Evolutionary conservation across 2,329 filamentous ascomycete species (phyloP).

Genomic region (Colletotrichum tamarilloi): DNA sequence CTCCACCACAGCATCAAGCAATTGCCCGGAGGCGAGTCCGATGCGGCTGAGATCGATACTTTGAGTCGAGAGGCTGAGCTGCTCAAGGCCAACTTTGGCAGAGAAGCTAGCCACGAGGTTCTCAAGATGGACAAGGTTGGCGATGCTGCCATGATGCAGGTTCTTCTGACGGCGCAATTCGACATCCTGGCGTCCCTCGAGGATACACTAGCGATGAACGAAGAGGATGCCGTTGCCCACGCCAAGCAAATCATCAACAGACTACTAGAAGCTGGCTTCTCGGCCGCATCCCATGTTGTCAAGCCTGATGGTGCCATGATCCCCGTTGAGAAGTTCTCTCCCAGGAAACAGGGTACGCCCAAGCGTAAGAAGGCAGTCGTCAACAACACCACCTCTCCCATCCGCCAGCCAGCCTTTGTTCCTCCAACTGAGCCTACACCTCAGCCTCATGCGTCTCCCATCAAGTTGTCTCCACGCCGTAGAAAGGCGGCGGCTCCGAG

Average conservation of each 20-base stretch:
- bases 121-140: slow-evolving; percentile 86
- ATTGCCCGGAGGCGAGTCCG: slow-evolving; percentile 75
- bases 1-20: slow-evolving; percentile 86
- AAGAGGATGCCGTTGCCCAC: slow-evolving; percentile 83
- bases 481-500: slow-evolving; percentile 69
- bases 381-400: slow-evolving; percentile 53
- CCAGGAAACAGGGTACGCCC: slow-evolving; percentile 78
- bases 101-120: slow-evolving; percentile 81
- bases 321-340: slow-evolving; percentile 75
- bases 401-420: slow-evolving; percentile 56
- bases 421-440: slow-evolving; percentile 41
- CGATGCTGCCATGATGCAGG: slow-evolving; percentile 82
- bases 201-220: slow-evolving; percentile 83
- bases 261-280: slow-evolving; percentile 80
- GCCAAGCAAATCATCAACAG: slow-evolving; percentile 82
- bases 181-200: slow-evolving; percentile 88
- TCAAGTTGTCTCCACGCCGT: slow-evolving; percentile 83
- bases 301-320: slow-evolving; percentile 82
- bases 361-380: slow-evolving; percentile 73
- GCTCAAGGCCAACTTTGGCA: slow-evolving; percentile 83
- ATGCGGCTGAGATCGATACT: slow-evolving; percentile 75
- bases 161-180: slow-evolving; percentile 89
- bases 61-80: slow-evolving; percentile 87
- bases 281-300: slow-evolving; percentile 83
- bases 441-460: slow-evolving; percentile 63